Evolutionary conservation across 192 early-diverging fungal genomes (phyloP).

Genomic region (Mortierella alpina): DNA sequence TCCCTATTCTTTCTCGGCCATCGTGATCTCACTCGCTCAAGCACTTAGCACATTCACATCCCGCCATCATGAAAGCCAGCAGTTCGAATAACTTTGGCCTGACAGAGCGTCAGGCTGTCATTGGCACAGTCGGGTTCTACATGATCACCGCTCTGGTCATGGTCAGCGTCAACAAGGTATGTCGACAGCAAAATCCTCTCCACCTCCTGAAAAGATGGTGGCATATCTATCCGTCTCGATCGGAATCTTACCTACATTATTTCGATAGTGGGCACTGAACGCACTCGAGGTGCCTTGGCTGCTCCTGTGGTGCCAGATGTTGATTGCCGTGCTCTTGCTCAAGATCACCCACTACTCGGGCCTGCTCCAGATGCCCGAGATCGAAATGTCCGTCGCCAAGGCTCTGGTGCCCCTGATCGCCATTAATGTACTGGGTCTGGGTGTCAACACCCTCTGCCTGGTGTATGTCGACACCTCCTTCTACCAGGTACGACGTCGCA

Average conservation of each 20-base stretch:
- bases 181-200: neutral
- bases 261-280: slow-evolving; percentile 61
- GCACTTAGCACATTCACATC: neutral
- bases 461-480: slow-evolving; percentile 69
- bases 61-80: neutral
- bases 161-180: slow-evolving; percentile 61
- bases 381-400: slow-evolving; percentile 34
- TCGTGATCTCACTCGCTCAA: neutral
- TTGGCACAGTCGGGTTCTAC: slow-evolving; percentile 52
- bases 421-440: slow-evolving; percentile 68
- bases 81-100: slow-evolving; percentile 24
- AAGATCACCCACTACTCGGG: slow-evolving; percentile 29
- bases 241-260: neutral
- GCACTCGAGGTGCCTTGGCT: slow-evolving; percentile 59
- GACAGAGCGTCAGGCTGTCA: slow-evolving; percentile 43
- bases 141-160: slow-evolving; percentile 57
- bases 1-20: neutral
- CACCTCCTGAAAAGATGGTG: neutral
- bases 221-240: neutral
- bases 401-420: slow-evolving; percentile 55
- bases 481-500: slow-evolving; percentile 57
- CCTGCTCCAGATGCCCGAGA: slow-evolving; percentile 49
- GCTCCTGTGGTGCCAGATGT: slow-evolving; percentile 66
- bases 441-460: slow-evolving; percentile 67
- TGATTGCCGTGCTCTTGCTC: slow-evolving; percentile 64